Conservation (phyloP, 2,329 filamentous ascomycete species). For the Amylocarpus encephaloides region DNA sequence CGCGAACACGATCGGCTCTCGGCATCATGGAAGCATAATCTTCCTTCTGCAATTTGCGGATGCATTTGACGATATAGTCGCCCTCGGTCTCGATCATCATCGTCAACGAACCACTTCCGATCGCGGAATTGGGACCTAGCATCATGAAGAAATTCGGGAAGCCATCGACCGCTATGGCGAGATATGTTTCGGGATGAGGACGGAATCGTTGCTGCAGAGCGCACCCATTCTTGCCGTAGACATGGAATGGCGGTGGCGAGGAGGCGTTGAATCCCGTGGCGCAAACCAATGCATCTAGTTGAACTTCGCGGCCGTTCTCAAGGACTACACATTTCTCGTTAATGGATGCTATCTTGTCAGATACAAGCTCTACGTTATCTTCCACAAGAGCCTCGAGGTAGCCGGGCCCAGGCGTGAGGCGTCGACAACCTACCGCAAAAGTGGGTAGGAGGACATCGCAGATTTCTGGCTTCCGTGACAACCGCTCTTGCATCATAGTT, state of each 20-base stretch:
- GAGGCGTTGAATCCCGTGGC: slow-evolving; percentile 34
- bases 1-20: slow-evolving; percentile 40
- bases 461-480: slow-evolving; percentile 37
- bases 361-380: slow-evolving; percentile 34
- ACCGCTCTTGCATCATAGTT: slow-evolving; percentile 35
- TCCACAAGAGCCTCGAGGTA: slow-evolving; percentile 36
- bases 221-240: slow-evolving; percentile 21
- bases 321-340: slow-evolving; percentile 32
- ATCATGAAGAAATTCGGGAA: slow-evolving; percentile 31
- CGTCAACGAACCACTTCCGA: slow-evolving; percentile 23
- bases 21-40: slow-evolving; percentile 40
- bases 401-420: slow-evolving; percentile 37
- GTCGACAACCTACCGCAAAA: slow-evolving; percentile 40
- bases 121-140: slow-evolving; percentile 26
- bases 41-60: slow-evolving; percentile 38
- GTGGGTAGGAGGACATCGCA: slow-evolving; percentile 30
- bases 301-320: slow-evolving; percentile 22
- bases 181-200: slow-evolving; percentile 27
- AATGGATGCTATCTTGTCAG: slow-evolving; percentile 41
- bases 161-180: slow-evolving; percentile 20
- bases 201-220: slow-evolving; percentile 25
- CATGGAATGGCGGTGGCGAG: slow-evolving; percentile 22
- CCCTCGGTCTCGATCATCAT: slow-evolving; percentile 24
- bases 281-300: slow-evolving; percentile 35
- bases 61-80: slow-evolving; percentile 27